Base-by-base conservation (phyloP, 208 protist genomes). In the Trypanosoma scelopori region DNA sequence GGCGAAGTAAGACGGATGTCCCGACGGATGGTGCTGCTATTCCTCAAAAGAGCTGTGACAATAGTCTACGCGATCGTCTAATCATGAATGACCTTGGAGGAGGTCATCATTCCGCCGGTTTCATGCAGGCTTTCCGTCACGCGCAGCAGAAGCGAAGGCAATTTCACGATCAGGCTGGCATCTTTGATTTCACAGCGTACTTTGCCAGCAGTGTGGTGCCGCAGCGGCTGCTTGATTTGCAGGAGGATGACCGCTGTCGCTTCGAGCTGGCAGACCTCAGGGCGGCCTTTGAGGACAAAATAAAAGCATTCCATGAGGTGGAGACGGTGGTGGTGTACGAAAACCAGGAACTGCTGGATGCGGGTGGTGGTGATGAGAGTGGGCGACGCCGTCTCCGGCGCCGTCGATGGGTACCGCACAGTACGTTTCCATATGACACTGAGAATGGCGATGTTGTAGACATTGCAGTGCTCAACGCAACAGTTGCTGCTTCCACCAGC, bases 351-450 rank as follows among this genome's bases (percentile, higher is more conserved):
- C 48, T 37, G 9, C 32, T 37, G 32, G 32, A 37, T 3, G 32
- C 9, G 32, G 9, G 32, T 9, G 5, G 5, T 37, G 32, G 32
- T 37, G 32, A n/a, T 37, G 32, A 37, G 32, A 3, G 32, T 37
- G 32, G 32, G 32, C 32, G 32, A 9, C 3, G 32, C 32, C 9
- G 5, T 3, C 32, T 3, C 9, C 32, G 9, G 32, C 48, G 58
- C 22, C 53, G 65, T 23, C 64, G 69, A 28, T 91, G 84, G 84
- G 42, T 62, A 51, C 65, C 70, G 9, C 81, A 91, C 55, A 11
- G 51, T 18, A 91, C 84, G 6, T 87, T 91, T 55, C 81, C 79
- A 11, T 87, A 71, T 46, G 84, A 91, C 47, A 75, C 83, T 62
- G 66, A 63, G 18, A 55, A 72, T 20, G 84, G 84, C 0, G 48